These are phyloP conservation scores for Drechslerella dactyloides DNA, from an alignment of 2,329 filamentous ascomycete genomes.

Conservation along the genomic window DNA sequence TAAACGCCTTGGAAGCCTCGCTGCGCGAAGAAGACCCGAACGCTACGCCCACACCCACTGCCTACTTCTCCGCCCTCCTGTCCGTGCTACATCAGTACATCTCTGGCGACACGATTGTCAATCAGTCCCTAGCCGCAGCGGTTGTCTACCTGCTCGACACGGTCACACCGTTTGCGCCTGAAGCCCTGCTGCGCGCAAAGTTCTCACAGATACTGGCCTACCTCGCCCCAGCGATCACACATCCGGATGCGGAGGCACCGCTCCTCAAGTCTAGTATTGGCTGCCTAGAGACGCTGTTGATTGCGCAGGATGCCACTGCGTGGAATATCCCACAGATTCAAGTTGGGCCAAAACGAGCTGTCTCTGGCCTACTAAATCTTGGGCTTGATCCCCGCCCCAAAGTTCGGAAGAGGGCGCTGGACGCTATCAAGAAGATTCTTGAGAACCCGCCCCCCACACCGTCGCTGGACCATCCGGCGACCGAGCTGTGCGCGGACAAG, in stretches of 20 bases:
- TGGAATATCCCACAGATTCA: slow-evolving; percentile 87
- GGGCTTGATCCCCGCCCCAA: slow-evolving; percentile 89
- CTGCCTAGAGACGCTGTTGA: slow-evolving; percentile 86
- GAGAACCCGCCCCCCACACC: slow-evolving; percentile 87
- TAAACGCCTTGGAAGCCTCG: slow-evolving; percentile 90
- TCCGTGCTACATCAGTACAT: slow-evolving; percentile 82
- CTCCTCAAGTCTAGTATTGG: slow-evolving; percentile 87
- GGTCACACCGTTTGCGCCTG: slow-evolving; percentile 81
- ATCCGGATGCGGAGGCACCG: slow-evolving; percentile 82
- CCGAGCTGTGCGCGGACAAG: slow-evolving; percentile 94
- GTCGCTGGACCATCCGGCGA: slow-evolving; percentile 88
- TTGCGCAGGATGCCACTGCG: slow-evolving; percentile 83
- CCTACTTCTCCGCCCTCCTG: slow-evolving; percentile 93
- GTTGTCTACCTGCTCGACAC: slow-evolving; percentile 96
- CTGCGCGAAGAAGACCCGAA: slow-evolving; percentile 78
- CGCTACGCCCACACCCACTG: slow-evolving; percentile 80
- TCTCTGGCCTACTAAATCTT: slow-evolving; percentile 83
- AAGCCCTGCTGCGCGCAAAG: slow-evolving; percentile 87
- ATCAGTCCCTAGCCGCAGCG: slow-evolving; percentile 81
- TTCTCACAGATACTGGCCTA: slow-evolving; percentile 90
- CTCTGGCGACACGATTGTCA: slow-evolving; percentile 69
- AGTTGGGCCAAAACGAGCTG: slow-evolving; percentile 82
- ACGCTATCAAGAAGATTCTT: slow-evolving; percentile 82
- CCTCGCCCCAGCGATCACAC: slow-evolving; percentile 80
- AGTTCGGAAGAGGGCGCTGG: slow-evolving; percentile 89